Evolutionary conservation across 768 basidiomycete genomes (phyloP), one percentile per base, ranked within the genome.

Genomic region (Pleurotus tuber-regium): DNA sequence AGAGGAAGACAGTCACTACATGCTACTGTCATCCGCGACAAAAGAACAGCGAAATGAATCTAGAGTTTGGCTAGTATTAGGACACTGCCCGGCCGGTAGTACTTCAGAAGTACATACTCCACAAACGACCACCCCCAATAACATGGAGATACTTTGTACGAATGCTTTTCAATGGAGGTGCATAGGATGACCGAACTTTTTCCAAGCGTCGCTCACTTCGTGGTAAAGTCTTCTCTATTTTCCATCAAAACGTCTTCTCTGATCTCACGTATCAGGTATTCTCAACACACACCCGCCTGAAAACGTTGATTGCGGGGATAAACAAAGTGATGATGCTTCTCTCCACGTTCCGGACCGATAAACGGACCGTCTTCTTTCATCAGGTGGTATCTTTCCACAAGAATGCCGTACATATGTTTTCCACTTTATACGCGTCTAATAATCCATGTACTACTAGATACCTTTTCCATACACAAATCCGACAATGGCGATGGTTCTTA

Each of bases 301-400:
- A 19, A 33, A 33, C 31, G 10, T 33, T 1, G 31, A 36, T n/a
- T 14, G 19, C 8, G 12, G 35, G 6, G 2, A 9, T 7, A 16
- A 19, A 4, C n/a, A 9, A n/a, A 14, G 3, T 2, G 35, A 19
- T n/a, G 35, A 2, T 2, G 9, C 26, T 9, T 16, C 26, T 26
- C 14, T 46, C 26, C 6, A 24, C 19, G 16, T 44, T 23, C 29
- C 46, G 46, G 46, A 48, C 46, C 46, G 46, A 31, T 1, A 8
- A 5, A 48, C 46, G 46, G 46, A 23, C 46, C 46, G 46, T 18
- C 35, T 38, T 19, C 23, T 14, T 14, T 5, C 31, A 21, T 48
- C 46, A 48, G 46, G 46, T 24, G 46, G 31, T 48, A 31, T 33
- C 16, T 12, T 35, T 48, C 46, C 46, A 36, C 23, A 31, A 31